Percentiles rank a stretch among this genome's conserved stretches.
Evolutionary conservation across 1,139 yeast genomes (phyloP).

Genomic region (Candida mesenterica): DNA sequence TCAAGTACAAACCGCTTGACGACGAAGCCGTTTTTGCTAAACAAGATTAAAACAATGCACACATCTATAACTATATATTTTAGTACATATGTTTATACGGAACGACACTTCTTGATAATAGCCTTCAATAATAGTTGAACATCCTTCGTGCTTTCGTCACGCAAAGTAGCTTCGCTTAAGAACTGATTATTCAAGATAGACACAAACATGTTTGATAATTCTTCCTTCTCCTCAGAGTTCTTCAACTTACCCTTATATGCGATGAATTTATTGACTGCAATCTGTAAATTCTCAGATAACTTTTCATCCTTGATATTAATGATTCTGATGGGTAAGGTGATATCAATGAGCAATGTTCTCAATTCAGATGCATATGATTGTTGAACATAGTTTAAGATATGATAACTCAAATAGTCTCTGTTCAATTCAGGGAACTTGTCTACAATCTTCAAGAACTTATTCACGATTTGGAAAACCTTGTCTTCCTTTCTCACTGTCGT

Average conservation of each 20-base stretch:
- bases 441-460: conserved; percentile 52
- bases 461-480: conserved; percentile 44
- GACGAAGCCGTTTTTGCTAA: conserved; percentile 27
- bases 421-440: conserved; percentile 70
- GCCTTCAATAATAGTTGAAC: conserved; percentile 35
- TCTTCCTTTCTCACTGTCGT: conserved; percentile 27
- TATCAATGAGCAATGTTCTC: conserved; percentile 52
- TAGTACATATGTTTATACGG: conserved; percentile 13
- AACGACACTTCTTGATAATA: conserved; percentile 38
- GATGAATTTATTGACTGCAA: conserved; percentile 67
- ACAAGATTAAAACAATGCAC: conserved; percentile 23
- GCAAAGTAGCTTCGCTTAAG: conserved; percentile 28
- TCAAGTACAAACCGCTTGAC: conserved; percentile 17
- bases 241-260: conserved; percentile 53
- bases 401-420: conserved; percentile 63
- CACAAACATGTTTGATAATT: conserved; percentile 46
- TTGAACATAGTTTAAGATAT: conserved; percentile 56
- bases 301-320: conserved; percentile 31
- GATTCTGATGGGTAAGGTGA: conserved; percentile 67
- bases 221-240: conserved; percentile 31
- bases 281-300: conserved; percentile 63
- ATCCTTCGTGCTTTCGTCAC: conserved; percentile 33
- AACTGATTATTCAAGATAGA: conserved; percentile 35
- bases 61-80: no score
- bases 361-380: conserved; percentile 34